Conservation (phyloP, 257 asterid genomes). For the Gynochthodes officinalis region DNA sequence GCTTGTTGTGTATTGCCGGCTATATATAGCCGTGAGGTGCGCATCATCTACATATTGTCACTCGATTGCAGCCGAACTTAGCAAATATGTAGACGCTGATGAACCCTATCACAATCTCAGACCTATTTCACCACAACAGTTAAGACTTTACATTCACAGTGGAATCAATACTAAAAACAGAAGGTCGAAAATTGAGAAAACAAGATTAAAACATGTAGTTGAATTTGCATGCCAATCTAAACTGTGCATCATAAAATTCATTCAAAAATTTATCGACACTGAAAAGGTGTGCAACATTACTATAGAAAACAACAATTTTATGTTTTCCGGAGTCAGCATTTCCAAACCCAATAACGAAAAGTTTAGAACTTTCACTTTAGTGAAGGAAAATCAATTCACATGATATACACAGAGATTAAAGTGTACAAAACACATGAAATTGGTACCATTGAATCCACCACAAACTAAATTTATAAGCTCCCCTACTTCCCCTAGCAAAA, state of each 20-base stretch:
- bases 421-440: background rate
- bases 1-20: too few species aligned
- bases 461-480: background rate
- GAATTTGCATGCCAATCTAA: background rate
- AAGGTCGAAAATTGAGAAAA: too few species aligned
- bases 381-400: background rate
- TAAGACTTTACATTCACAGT: background rate
- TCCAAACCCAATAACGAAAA: background rate
- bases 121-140: too few species aligned
- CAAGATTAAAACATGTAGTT: too few species aligned
- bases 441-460: background rate
- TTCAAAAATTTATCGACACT: too few species aligned
- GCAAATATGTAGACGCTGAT: too few species aligned
- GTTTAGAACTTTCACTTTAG: background rate
- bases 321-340: background rate
- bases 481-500: background rate
- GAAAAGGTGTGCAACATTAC: background rate
- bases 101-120: too few species aligned
- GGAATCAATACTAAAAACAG: background rate
- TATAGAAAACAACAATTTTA: background rate
- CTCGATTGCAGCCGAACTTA: too few species aligned
- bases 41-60: too few species aligned
- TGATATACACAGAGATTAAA: background rate
- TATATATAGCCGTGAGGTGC: too few species aligned
- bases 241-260: background rate